phyloP scores from a whole-genome alignment of 805 yeast species.

The Yarrowia alimentaria region DNA sequence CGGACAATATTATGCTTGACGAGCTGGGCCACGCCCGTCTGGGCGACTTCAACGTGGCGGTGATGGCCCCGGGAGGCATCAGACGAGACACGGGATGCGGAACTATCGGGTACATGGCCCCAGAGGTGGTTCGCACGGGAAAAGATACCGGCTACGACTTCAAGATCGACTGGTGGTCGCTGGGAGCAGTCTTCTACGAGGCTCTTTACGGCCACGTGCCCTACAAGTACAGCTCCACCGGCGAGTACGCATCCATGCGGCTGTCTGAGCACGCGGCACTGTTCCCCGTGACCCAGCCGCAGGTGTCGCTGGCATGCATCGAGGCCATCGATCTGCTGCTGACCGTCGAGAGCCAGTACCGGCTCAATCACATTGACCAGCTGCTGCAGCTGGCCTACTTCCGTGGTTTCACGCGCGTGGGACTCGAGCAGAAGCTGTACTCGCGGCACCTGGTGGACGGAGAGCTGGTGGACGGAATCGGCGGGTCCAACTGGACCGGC shows the following conservation, averaged over 20 bases:
- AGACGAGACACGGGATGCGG: constrained; percentile 59
- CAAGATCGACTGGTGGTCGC: constrained; percentile 40
- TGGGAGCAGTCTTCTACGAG: constrained; percentile 40
- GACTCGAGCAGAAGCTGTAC: constrained; percentile 19
- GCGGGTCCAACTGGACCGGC: constrained; percentile 20
- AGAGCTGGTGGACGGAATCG: constrained; percentile 1
- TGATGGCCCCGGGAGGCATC: constrained; percentile 52
- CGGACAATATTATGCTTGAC: constrained; percentile 61
- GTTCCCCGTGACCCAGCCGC: constrained; percentile 28
- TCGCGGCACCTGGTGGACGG: constrained; percentile 15
- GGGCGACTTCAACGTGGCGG: constrained; percentile 54
- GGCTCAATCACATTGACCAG: constrained; percentile 8
- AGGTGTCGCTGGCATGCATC: constrained; percentile 30
- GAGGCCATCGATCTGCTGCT: constrained; percentile 30
- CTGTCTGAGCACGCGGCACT: constrained; percentile 20
- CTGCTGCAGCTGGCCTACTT: constrained; percentile 14
- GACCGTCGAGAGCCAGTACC: not conserved
- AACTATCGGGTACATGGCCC: constrained; percentile 73
- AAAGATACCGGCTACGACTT: too few species aligned
- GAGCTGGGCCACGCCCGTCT: constrained; percentile 66
- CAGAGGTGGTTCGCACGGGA: constrained; percentile 49
- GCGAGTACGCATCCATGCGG: constrained; percentile 27
- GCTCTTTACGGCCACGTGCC: constrained; percentile 37
- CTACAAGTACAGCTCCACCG: constrained; percentile 31
- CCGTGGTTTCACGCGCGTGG: constrained; percentile 11